Conservation (phyloP, 495 filamentous ascomycete genomes). For the Aspergillus sclerotiicarbonarius region DNA sequence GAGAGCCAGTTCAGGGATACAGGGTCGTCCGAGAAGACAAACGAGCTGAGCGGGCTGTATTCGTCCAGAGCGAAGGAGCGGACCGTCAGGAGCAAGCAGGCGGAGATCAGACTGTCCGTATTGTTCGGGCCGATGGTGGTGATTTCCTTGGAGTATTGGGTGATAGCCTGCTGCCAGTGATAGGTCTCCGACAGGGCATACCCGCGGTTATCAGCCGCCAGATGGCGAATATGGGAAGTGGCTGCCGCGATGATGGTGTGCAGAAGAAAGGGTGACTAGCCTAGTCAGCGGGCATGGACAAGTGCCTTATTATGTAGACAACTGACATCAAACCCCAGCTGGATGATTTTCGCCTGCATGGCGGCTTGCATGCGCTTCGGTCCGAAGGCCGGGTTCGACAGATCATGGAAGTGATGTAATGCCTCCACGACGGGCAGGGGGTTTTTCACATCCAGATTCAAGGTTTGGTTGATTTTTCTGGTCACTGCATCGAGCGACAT, state of each 20-base stretch:
- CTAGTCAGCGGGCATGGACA: background rate
- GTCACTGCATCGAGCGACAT: slow-evolving; percentile 27
- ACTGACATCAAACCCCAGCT: slow-evolving; percentile 41
- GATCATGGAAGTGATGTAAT: slow-evolving; percentile 36
- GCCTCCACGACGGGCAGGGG: slow-evolving; percentile 20
- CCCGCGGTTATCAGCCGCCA: slow-evolving; percentile 24
- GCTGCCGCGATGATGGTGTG: slow-evolving; percentile 43
- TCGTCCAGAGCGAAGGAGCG: slow-evolving; percentile 37
- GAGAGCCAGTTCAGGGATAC: slow-evolving; percentile 41
- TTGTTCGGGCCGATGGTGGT: slow-evolving; percentile 31
- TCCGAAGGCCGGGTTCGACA: slow-evolving; percentile 25
- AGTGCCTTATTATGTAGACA: background rate
- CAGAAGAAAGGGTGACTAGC: slow-evolving; percentile 47
- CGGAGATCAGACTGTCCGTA: slow-evolving; percentile 44
- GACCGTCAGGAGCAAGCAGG: slow-evolving; percentile 41
- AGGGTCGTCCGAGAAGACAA: slow-evolving; percentile 39
- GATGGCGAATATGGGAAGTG: slow-evolving; percentile 38
- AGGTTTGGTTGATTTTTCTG: slow-evolving; percentile 26
- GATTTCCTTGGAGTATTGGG: slow-evolving; percentile 36
- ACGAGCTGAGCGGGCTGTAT: slow-evolving; percentile 39
- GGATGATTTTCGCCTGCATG: slow-evolving; percentile 35
- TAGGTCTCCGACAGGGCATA: slow-evolving; percentile 40
- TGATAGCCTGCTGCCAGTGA: slow-evolving; percentile 44
- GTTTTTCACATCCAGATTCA: slow-evolving; percentile 12
- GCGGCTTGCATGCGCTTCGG: slow-evolving; percentile 19